These are phyloP conservation scores for Leersia perrieri DNA, from an alignment of 176 grass and related monocot genomes.

Conservation along the genomic window DNA sequence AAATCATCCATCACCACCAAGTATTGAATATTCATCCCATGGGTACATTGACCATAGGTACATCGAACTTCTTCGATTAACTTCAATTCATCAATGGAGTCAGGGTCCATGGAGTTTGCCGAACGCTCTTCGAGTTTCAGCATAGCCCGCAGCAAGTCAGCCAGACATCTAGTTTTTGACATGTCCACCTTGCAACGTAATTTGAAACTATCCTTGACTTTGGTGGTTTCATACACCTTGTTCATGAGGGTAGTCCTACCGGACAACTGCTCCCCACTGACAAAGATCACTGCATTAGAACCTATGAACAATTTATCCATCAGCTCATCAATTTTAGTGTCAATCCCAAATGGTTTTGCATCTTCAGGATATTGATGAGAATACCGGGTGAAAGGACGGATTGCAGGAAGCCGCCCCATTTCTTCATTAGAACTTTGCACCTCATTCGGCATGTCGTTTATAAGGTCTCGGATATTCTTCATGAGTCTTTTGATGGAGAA, in stretches of 20 bases:
- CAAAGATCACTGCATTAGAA: not conserved
- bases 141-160: not conserved
- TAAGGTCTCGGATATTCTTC: not conserved
- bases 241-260: not conserved
- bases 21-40: too few relatives aligned
- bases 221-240: not conserved
- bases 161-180: not conserved
- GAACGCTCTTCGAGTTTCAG: not conserved
- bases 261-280: not conserved
- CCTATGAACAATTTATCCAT: not conserved
- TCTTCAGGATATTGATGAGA: not conserved
- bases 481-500: not conserved
- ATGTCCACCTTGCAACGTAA: not conserved
- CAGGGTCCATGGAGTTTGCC: too few relatives aligned
- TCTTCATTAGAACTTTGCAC: not conserved
- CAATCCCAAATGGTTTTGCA: not conserved
- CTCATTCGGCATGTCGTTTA: not conserved
- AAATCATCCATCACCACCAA: constrained; percentile 10
- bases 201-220: not conserved
- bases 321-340: not conserved
- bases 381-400: not conserved
- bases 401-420: not conserved
- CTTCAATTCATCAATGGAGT: not conserved
- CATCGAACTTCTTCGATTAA: not conserved
- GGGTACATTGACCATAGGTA: not conserved